Conservation (phyloP, 2,329 filamentous ascomycete genomes). For the Davidsoniella australis region DNA sequence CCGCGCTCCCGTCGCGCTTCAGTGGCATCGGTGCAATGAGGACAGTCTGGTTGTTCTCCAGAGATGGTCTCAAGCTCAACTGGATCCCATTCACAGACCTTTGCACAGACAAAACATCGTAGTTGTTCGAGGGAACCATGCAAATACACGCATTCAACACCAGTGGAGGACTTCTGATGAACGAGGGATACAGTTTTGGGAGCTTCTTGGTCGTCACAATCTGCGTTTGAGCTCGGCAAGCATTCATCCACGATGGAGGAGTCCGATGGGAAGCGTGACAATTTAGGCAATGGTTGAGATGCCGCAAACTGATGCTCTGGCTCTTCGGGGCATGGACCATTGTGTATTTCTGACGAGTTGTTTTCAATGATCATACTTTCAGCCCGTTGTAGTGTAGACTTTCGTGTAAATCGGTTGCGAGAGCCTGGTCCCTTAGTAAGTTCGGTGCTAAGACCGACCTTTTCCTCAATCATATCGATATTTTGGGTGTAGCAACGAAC, state of each 20-base stretch:
- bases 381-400: conserved; percentile 16
- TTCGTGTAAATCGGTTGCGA: conserved; percentile 39
- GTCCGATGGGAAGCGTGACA: conserved; percentile 5
- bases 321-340: background rate
- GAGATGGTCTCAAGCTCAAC: conserved; percentile 38
- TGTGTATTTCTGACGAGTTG: background rate
- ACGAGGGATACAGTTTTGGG: background rate
- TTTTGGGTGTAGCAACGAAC: conserved; percentile 62
- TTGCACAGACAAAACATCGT: conserved; percentile 45
- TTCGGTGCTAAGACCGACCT: conserved; percentile 48
- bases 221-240: background rate
- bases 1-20: conserved; percentile 45
- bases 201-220: conserved; percentile 5
- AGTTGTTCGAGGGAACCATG: conserved; percentile 51
- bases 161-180: conserved; percentile 17
- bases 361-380: conserved; percentile 10
- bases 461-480: conserved; percentile 56
- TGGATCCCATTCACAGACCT: conserved; percentile 42
- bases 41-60: conserved; percentile 50
- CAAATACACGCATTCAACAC: conserved; percentile 51
- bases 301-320: background rate
- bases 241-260: background rate
- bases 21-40: conserved; percentile 45
- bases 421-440: conserved; percentile 44
- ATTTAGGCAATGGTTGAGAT: conserved; percentile 5